A percentile compares a stretch with the other conserved stretches of the same genome.
These are phyloP conservation scores for Strombidium stylifer DNA, from an alignment of 73 alveolate genomes.

Conservation along the genomic window DNA sequence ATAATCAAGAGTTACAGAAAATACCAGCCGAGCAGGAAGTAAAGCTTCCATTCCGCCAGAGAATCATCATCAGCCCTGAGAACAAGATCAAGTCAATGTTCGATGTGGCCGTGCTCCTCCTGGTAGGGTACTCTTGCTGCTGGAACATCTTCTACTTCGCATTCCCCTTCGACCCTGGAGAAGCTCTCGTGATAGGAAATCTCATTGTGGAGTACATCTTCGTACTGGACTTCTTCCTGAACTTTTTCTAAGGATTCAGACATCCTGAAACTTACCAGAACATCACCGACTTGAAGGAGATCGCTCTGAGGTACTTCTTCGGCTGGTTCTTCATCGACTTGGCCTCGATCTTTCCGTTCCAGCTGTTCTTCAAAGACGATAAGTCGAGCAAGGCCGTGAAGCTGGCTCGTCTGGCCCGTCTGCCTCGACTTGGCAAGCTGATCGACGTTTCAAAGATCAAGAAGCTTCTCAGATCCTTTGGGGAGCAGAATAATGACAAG, in stretches of 20 bases:
- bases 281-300: constrained; percentile 55
- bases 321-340: constrained; percentile 89
- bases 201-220: constrained; percentile 40
- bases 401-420: constrained; percentile 74
- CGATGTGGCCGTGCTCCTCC: constrained; percentile 30
- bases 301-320: constrained; percentile 65
- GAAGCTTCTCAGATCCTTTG: constrained; percentile 72
- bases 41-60: too few relatives aligned
- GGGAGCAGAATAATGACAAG: constrained; percentile 72
- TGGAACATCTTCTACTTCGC: constrained; percentile 22
- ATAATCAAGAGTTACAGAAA: too few relatives aligned
- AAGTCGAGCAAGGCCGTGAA: constrained; percentile 49
- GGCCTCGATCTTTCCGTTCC: constrained; percentile 80
- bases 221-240: constrained; percentile 26
- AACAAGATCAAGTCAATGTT: constrained; percentile 40
- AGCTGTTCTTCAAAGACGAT: constrained; percentile 47
- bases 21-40: too few relatives aligned
- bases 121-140: constrained; percentile 51
- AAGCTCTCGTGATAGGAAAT: constrained; percentile 1
- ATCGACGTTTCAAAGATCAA: constrained; percentile 82
- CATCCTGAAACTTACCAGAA: constrained; percentile 75
- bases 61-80: constrained; percentile 7
- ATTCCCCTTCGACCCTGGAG: neutral
- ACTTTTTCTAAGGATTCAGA: constrained; percentile 67
- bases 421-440: constrained; percentile 79